These are phyloP conservation scores for Candida sojae DNA, from an alignment of 1,139 yeast genomes.

Conservation along the genomic window DNA sequence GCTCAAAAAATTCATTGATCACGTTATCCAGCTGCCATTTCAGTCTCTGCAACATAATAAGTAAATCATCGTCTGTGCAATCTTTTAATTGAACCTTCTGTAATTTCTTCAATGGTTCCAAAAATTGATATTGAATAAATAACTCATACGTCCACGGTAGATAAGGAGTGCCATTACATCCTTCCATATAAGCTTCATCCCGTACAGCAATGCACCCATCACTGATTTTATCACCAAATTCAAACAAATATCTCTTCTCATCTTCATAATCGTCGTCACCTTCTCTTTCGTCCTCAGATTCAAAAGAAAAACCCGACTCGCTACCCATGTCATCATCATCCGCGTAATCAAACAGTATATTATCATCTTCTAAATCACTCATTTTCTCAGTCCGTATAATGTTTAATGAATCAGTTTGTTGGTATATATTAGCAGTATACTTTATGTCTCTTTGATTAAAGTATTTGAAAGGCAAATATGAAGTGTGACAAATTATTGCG, in stretches of 20 bases:
- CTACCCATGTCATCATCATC: background rate
- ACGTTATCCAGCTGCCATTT: constrained; percentile 78
- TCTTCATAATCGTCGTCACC: constrained; percentile 12
- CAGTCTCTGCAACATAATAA: constrained; percentile 56
- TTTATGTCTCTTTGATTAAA: background rate
- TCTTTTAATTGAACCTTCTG: constrained; percentile 28
- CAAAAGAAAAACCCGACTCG: background rate
- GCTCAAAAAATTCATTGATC: constrained; percentile 65
- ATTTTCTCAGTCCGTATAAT: constrained; percentile 7
- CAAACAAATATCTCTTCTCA: constrained; percentile 11
- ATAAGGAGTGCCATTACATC: constrained; percentile 19
- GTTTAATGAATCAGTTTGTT: background rate
- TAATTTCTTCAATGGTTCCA: constrained; percentile 20
- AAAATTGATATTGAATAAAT: constrained; percentile 23
- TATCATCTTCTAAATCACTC: constrained; percentile 19
- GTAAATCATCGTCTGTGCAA: constrained; percentile 42
- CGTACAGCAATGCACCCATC: background rate
- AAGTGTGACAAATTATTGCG: background rate
- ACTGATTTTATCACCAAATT: background rate
- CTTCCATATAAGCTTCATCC: constrained; percentile 9
- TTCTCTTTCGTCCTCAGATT: constrained; percentile 13
- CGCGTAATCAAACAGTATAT: constrained; percentile 18
- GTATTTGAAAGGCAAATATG: constrained; percentile 1
- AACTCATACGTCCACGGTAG: constrained; percentile 30
- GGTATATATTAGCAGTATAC: background rate